Evolutionary conservation across 768 basidiomycete genomes (phyloP).

Genomic region (Calocybe gangraenosa): DNA sequence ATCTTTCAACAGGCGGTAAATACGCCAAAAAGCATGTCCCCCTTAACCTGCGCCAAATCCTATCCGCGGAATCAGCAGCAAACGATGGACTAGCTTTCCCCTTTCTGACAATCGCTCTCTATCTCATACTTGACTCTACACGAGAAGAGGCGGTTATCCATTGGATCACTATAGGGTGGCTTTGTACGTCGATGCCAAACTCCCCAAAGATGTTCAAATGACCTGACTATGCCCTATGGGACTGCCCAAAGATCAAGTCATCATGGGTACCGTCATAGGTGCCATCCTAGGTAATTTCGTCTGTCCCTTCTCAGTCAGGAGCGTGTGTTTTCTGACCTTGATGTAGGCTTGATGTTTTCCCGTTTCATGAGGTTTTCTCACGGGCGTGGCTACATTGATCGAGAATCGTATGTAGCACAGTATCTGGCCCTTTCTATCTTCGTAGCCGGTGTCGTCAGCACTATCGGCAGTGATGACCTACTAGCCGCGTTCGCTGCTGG

Average conservation of each 20-base stretch:
- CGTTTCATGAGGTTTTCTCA: slow-evolving; percentile 71
- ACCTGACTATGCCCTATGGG: too few species aligned
- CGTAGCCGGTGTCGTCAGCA: slow-evolving; percentile 70
- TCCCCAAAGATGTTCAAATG: too few species aligned
- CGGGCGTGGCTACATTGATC: slow-evolving; percentile 59
- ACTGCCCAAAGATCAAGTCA: slow-evolving; percentile 61
- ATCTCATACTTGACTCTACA: slow-evolving; percentile 71
- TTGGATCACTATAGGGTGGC: slow-evolving; percentile 85
- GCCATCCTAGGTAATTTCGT: slow-evolving; percentile 27
- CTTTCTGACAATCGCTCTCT: slow-evolving; percentile 83
- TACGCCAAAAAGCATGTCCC: slow-evolving; percentile 72
- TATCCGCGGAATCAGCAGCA: slow-evolving; percentile 87
- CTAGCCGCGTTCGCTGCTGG: slow-evolving; percentile 86
- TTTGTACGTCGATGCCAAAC: slow-evolving; percentile 69
- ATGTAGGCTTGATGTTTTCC: slow-evolving; percentile 60
- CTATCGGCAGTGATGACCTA: slow-evolving; percentile 84
- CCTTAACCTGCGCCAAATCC: slow-evolving; percentile 68
- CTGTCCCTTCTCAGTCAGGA: too few species aligned
- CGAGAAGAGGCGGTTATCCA: slow-evolving; percentile 63
- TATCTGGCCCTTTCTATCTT: slow-evolving; percentile 72
- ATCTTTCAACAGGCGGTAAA: slow-evolving; percentile 48
- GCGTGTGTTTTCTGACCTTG: too few species aligned
- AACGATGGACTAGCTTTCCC: slow-evolving; percentile 97
- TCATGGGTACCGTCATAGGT: slow-evolving; percentile 70
- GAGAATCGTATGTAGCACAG: slow-evolving; percentile 86